Percentiles rank a stretch among this genome's conserved stretches.
These are phyloP conservation scores for Oryza rufipogon DNA, from an alignment of 176 grass and related monocot species.

Conservation along the genomic window DNA sequence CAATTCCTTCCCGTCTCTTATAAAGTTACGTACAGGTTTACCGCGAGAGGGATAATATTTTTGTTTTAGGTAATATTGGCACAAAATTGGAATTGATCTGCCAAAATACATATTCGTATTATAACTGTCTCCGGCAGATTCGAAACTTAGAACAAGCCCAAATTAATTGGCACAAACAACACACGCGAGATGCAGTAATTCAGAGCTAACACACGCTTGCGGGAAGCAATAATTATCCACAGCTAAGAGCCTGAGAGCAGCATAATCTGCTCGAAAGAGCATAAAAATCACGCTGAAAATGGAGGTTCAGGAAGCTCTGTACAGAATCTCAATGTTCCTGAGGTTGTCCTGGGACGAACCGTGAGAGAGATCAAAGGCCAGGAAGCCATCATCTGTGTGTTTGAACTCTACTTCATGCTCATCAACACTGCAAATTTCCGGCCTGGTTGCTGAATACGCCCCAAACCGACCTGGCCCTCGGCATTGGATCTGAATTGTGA, in stretches of 20 bases:
- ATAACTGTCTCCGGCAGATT: neutral
- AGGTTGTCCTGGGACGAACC: neutral
- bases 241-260: neutral
- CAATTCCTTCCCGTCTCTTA: neutral
- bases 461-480: slow-evolving; percentile 52
- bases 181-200: neutral
- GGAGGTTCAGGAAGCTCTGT: slow-evolving; percentile 13
- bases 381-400: slow-evolving; percentile 30
- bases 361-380: slow-evolving; percentile 36
- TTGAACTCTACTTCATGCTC: slow-evolving; percentile 41
- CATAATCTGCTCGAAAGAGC: neutral
- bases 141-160: too few species aligned
- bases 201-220: neutral
- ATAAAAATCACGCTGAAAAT: neutral
- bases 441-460: slow-evolving; percentile 46
- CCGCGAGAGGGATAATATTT: neutral
- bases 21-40: neutral
- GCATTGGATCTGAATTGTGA: slow-evolving; percentile 38
- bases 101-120: neutral
- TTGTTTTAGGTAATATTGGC: neutral
- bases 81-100: neutral
- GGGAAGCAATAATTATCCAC: neutral
- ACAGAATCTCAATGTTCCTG: slow-evolving; percentile 37
- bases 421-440: slow-evolving; percentile 43
- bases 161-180: neutral